Evolutionary conservation across 495 filamentous ascomycete species (phyloP), one percentile per base, ranked within the genome.

Genomic region (Penicillium pancosmium): DNA sequence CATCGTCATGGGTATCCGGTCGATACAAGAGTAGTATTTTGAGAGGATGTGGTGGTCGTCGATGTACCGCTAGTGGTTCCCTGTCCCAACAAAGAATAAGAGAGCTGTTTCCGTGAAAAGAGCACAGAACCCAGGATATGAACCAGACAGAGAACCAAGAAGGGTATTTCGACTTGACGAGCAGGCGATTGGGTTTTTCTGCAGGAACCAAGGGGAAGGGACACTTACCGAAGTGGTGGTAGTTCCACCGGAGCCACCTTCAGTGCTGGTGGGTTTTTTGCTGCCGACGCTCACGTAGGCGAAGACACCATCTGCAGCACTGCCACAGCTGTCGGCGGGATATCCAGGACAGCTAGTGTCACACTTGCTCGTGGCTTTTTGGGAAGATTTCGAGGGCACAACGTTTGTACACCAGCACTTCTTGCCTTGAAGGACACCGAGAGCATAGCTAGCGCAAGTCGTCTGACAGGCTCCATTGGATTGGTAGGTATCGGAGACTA

Each of bases 351-450:
- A 93, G 5, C 55, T 48, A 8, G 74, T 64, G 57, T 75, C 75
- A 71, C 90, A 93, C 15, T 82, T 70, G 18, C 70, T 64, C 1
- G 52, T 52, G 41, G 62, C 55, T 38, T 71, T 21, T 65, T 71
- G 63, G 59, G 70, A 70, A 23, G 77, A 74, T 16, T 76, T 63
- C 13, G 74, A 76, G 0, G 90, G 90, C 12, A 75, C 78, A 60
- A 87, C 87, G 62, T 93, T 84, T 2, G 88, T 87, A 70, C 90
- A 93, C 90, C 90, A 93, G 73, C 90, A 93, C 34, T 73, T 69
- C 19, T 84, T 74, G 18, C 74, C 79, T 63, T 88, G 86, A 16
- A 92, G 61, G 34, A 93, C 69, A 15, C 81, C 90, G 66, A 90
- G 88, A 10, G 89, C 89, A 68, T 85, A 91, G 27, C 76, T 61